Conservation (phyloP, 1,284 basidiomycete genomes). For the Singerocomus inundabilis region DNA sequence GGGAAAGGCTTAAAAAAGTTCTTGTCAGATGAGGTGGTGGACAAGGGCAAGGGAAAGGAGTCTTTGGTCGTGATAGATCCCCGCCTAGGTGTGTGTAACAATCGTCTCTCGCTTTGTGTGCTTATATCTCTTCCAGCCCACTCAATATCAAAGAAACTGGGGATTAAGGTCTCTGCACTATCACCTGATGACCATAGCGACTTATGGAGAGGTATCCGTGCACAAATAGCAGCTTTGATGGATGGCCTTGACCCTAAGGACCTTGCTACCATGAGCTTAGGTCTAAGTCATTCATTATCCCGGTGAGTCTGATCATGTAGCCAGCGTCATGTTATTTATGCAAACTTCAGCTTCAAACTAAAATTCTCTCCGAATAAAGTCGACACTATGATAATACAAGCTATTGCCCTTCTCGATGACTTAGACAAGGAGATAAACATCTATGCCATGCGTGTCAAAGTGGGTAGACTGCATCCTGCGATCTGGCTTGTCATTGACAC, state of each 20-base stretch:
- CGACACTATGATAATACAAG: conserved; percentile 99
- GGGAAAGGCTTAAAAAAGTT: conserved; percentile 94
- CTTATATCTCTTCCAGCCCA: conserved; percentile 47
- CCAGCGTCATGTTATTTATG: conserved; percentile 14
- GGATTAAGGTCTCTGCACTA: conserved; percentile 75
- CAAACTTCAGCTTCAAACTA: conserved; percentile 81
- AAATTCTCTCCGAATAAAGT: conserved; percentile 99
- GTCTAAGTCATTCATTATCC: conserved; percentile 94
- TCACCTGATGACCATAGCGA: conserved; percentile 55
- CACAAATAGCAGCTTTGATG: conserved; percentile 83
- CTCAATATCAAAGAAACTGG: conserved; percentile 91
- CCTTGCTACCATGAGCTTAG: conserved; percentile 95
- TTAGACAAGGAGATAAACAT: conserved; percentile 99
- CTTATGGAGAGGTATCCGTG: conserved; percentile 94
- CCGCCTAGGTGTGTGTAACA: conserved; percentile 71
- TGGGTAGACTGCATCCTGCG: conserved; percentile 35
- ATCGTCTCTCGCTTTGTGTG: not conserved
- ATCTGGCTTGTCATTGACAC: conserved; percentile 4
- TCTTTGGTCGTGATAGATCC: conserved; percentile 87
- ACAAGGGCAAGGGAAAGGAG: conserved; percentile 89
- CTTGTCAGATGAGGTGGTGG: conserved; percentile 83
- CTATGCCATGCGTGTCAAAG: conserved; percentile 98
- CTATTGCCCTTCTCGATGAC: conserved; percentile 97
- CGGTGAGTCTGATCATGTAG: conserved; percentile 47
- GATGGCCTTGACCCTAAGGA: conserved; percentile 94